phyloP scores from a whole-genome alignment of 2,329 filamentous ascomycete species.

The Pleoardoris graminearum region DNA sequence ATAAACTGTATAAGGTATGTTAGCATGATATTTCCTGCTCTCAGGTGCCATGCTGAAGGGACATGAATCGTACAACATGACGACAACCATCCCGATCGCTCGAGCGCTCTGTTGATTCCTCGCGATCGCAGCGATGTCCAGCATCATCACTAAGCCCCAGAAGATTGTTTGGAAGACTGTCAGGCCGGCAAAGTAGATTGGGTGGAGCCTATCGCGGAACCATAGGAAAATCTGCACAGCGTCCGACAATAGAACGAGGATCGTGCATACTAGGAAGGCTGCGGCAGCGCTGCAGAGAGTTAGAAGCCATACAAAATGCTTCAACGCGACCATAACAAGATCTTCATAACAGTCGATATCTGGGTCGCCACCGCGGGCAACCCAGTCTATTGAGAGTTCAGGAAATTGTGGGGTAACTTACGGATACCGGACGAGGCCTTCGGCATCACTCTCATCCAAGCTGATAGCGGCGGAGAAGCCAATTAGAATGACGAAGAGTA shows the following conservation, averaged over 20 bases:
- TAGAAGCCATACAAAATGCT: conserved; percentile 19
- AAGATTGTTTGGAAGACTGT: conserved; percentile 43
- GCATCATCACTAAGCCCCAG: conserved; percentile 36
- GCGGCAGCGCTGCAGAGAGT: conserved; percentile 31
- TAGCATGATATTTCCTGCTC: conserved; percentile 12
- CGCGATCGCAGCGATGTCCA: conserved; percentile 36
- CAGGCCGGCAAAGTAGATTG: conserved; percentile 41
- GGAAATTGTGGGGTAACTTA: conserved; percentile 11
- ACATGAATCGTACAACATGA: conserved; percentile 42
- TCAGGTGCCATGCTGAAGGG: not conserved
- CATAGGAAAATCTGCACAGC: conserved; percentile 41
- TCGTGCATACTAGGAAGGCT: conserved; percentile 38
- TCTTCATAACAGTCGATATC: too few species aligned
- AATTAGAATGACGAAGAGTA: conserved; percentile 40
- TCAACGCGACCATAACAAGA: too few species aligned
- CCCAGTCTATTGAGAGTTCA: too few species aligned
- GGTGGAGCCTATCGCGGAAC: conserved; percentile 36
- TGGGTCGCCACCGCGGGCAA: too few species aligned
- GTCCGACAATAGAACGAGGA: conserved; percentile 41
- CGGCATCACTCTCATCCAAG: conserved; percentile 19
- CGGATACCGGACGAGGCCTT: conserved; percentile 24
- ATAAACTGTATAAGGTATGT: conserved; percentile 26
- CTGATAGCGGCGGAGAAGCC: conserved; percentile 32
- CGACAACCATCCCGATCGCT: conserved; percentile 33
- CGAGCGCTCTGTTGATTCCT: conserved; percentile 20